A percentile compares a stretch with the other conserved stretches of the same genome.
Conservation (phyloP, 1,284 basidiomycete species). For the Meripilus lineatus region DNA sequence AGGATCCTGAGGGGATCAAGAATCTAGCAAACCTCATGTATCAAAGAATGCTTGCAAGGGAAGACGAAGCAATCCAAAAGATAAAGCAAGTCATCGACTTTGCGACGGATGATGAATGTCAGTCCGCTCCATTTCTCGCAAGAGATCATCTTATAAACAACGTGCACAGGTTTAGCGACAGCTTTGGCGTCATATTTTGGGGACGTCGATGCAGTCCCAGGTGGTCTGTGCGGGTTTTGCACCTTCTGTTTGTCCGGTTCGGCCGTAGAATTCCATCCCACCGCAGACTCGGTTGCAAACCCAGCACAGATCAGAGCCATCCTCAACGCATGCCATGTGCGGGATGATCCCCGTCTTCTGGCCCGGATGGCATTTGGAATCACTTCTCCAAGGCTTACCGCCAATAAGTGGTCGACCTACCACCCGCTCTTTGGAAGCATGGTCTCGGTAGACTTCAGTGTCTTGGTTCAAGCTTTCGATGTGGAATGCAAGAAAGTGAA, state of each 20-base stretch:
- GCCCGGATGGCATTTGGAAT: slow-evolving; percentile 48
- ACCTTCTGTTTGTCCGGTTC: slow-evolving; percentile 39
- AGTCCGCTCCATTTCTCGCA: slow-evolving; percentile 12
- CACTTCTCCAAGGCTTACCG: slow-evolving; percentile 40
- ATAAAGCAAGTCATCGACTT: slow-evolving; percentile 39
- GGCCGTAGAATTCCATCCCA: slow-evolving; percentile 31
- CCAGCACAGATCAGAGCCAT: slow-evolving; percentile 32
- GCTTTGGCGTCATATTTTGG: slow-evolving; percentile 43
- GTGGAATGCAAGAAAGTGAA: slow-evolving; percentile 34
- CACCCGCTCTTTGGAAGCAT: slow-evolving; percentile 40
- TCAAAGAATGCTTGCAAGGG: slow-evolving; percentile 35
- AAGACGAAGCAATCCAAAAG: slow-evolving; percentile 39
- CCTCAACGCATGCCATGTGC: slow-evolving; percentile 38
- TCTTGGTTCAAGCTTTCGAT: slow-evolving; percentile 34
- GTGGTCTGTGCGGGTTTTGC: slow-evolving; percentile 39
- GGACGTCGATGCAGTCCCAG: slow-evolving; percentile 37
- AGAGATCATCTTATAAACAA: no score
- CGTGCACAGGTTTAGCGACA: slow-evolving; percentile 37
- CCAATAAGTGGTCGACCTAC: slow-evolving; percentile 33
- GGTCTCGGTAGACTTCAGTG: slow-evolving; percentile 34
- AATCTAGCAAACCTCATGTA: slow-evolving; percentile 33
- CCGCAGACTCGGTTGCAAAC: slow-evolving; percentile 26
- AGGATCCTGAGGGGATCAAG: slow-evolving; percentile 30
- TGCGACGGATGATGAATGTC: slow-evolving; percentile 42
- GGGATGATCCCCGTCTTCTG: slow-evolving; percentile 45